phyloP scores from a whole-genome alignment of 2,329 filamentous ascomycete genomes.

The Hypoxylon sp. region DNA sequence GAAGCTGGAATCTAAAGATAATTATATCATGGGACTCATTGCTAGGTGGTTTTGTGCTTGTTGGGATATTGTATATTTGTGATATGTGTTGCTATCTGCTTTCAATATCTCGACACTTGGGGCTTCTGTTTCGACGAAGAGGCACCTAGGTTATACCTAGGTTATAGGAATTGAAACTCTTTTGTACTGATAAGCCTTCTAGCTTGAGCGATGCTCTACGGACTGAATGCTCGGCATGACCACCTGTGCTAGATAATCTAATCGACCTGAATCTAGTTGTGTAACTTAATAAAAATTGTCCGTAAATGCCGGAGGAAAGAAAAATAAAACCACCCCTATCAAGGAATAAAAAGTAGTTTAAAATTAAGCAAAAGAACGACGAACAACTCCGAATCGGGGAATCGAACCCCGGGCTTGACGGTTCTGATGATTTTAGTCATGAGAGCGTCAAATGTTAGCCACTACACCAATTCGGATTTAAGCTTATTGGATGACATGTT shows the following conservation, averaged over 20 bases:
- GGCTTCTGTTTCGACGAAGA: background rate
- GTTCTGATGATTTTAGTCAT: slow-evolving; percentile 34
- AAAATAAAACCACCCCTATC: too few relatives aligned
- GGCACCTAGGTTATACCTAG: too few relatives aligned
- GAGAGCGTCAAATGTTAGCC: slow-evolving; percentile 56
- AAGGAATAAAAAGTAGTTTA: slow-evolving; percentile 16
- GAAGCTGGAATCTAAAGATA: slow-evolving; percentile 1
- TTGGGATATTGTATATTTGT: background rate
- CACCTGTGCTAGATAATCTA: too few relatives aligned
- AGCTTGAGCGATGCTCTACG: too few relatives aligned
- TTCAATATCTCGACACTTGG: background rate
- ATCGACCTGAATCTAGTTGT: too few relatives aligned
- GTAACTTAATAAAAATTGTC: too few relatives aligned
- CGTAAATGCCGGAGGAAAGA: too few relatives aligned
- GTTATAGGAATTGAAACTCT: too few relatives aligned
- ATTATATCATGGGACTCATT: background rate
- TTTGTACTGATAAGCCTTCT: too few relatives aligned
- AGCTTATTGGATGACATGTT: slow-evolving; percentile 3
- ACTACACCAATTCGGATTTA: slow-evolving; percentile 54
- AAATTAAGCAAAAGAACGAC: slow-evolving; percentile 8
- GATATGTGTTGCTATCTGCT: background rate
- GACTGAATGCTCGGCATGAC: too few relatives aligned
- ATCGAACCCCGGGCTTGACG: slow-evolving; percentile 52
- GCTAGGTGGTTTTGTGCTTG: background rate
- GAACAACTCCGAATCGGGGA: slow-evolving; percentile 48